phyloP scores from a whole-genome alignment of 345 rosid genomes.

The Aurinia saxatilis region DNA sequence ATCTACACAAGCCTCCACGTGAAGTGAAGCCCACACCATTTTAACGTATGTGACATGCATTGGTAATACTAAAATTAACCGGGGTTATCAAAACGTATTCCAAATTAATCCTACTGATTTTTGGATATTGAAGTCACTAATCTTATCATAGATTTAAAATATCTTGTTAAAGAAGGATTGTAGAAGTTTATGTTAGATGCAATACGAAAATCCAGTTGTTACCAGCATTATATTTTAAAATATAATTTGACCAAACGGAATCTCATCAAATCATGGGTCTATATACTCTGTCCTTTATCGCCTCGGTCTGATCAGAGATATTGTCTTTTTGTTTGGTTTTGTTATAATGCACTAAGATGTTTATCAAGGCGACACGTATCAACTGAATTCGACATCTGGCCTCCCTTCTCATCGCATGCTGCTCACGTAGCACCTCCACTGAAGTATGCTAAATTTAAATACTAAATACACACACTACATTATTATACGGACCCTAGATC shows the following conservation, averaged over 20 bases:
- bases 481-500: no score
- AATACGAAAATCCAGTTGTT: no score
- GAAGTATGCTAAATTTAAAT: no score
- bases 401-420: constrained; percentile 24
- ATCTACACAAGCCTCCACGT: constrained; percentile 19
- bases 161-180: no score
- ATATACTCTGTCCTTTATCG: constrained; percentile 16
- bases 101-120: no score
- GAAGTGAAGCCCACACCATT: constrained; percentile 18
- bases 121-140: no score
- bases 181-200: no score
- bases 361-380: constrained; percentile 11
- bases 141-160: no score
- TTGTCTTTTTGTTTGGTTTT: not conserved
- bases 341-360: not conserved
- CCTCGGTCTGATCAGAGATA: not conserved
- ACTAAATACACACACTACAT: no score
- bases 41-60: constrained; percentile 10
- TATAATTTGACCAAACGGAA: not conserved
- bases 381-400: constrained; percentile 25
- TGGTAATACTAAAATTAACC: no score
- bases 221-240: no score
- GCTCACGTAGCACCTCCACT: constrained; percentile 27
- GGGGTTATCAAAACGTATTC: no score
- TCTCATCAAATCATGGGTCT: constrained; percentile 14